Base-by-base conservation (phyloP, 2,329 filamentous ascomycete genomes). In the Ophiosphaerella herpotricha region DNA sequence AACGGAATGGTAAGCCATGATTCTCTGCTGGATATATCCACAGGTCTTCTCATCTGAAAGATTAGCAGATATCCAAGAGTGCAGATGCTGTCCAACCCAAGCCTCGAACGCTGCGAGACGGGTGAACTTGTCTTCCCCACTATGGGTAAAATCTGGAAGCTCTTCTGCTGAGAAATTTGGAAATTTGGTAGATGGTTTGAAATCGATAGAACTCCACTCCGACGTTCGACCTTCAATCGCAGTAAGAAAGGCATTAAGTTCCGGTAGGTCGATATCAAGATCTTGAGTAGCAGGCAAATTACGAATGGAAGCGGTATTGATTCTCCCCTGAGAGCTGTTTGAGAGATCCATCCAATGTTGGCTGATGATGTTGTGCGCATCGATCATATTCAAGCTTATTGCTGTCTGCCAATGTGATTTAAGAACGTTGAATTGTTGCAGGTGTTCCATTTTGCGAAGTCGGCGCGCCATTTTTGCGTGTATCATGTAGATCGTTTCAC, bases 21-120 rank as follows among this genome's bases (percentile, higher is more conserved):
- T 57, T 7, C 63, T 32, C 3, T 11, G 7, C 1, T 34, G 39
- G 8, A 70, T 44, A 4, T 48, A 21, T 0, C n/a, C 13, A 43
- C 73, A 78, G 4, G 67, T 67, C 0, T 34, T n/a, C 0, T 38
- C 33, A 9, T 61, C 49, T 0, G n/a, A n/a, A 2, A 60, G 46
- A 34, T 75, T 55, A 0, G n/a, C 4, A 1, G 55, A 39, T 1
- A 77, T 36, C 80, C 80, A 83, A 0, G 16, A 9, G 0, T 60
- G 39, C 0, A 84, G 70, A 33, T 74, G 41, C 0, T 55, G 14
- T 1, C 67, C 63, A 2, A 83, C 76, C 83, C 82, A 85, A 0
- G 43, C 33, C 57, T 85, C 83, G 12, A 84, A 68, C 4, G 68
- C 71, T 6, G 0, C 82, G 80, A n/a, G 77, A 60, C 0, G 79